phyloP scores from a whole-genome alignment of 768 basidiomycete species.

The Naematelia aurantialba region DNA sequence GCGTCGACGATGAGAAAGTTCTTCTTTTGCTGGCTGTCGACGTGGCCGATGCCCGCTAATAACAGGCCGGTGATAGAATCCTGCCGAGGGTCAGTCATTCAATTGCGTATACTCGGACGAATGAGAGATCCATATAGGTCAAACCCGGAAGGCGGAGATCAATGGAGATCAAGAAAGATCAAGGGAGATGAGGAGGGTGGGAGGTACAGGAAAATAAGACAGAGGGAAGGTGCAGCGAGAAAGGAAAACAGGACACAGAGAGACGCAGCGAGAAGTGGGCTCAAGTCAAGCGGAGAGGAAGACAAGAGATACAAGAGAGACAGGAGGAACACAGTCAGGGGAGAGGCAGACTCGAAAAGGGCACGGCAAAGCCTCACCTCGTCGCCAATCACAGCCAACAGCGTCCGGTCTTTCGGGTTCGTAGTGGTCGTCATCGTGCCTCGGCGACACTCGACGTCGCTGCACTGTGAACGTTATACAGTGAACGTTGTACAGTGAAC shows the following conservation, averaged over 20 bases:
- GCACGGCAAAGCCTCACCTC: constrained; percentile 60
- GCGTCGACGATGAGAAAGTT: constrained; percentile 94
- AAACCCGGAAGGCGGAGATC: constrained; percentile 7
- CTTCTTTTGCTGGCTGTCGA: constrained; percentile 87
- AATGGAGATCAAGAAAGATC: not conserved
- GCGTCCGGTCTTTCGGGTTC: constrained; percentile 60
- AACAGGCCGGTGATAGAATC: constrained; percentile 96
- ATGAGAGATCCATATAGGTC: not conserved
- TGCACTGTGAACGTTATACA: no score
- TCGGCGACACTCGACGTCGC: no score
- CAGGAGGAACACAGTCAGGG: not conserved
- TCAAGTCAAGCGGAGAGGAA: constrained; percentile 9
- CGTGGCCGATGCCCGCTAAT: constrained; percentile 89
- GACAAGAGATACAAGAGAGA: not conserved
- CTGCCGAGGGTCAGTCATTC: constrained; percentile 52
- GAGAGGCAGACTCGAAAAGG: not conserved
- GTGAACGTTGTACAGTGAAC: no score
- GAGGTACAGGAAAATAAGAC: not conserved
- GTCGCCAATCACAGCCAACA: constrained; percentile 95
- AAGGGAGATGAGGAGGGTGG: not conserved
- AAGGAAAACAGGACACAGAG: no score
- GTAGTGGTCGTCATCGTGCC: constrained; percentile 22
- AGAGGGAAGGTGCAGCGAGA: not conserved
- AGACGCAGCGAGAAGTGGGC: no score
- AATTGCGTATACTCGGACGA: not conserved